Base-by-base conservation (phyloP, 345 rosid species). In the Psidium guajava region DNA sequence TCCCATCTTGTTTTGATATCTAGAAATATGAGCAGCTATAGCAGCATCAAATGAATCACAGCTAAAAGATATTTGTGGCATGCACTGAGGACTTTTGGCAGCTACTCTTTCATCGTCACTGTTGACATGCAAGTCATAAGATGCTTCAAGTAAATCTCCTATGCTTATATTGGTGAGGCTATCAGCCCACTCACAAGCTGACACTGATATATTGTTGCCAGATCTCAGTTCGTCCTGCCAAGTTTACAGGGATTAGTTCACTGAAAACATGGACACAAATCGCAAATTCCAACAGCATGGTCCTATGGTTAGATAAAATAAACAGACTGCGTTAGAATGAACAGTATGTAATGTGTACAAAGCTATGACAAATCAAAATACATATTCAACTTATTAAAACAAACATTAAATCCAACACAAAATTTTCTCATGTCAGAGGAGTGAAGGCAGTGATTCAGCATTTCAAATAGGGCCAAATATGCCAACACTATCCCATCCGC, bases 11-110 rank as follows among this genome's bases (percentile, higher is more conserved):
- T 91, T 91, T 88, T 96, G 98, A 84, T 94, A 95, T 88, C 89
- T 93, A 82, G 94, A 92, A 85, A 98, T 88, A 91, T 98, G 99
- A 85, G 98, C 99, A 88, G 99, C 99, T 86, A 97, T 94, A 82
- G 95, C 99, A 84, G 99, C 99, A 90, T 98, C 99, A 77, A 98
- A 98, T 82, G 99, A 98, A 90, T 98, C 99, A 25, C 97, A 96
- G 90, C 93, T 94, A 88, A 94, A 94, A 27, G 98, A 84, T 74
- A 90, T 88, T 85, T 92, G 96, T 83, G 92, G 93, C 82, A 90
- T 92, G 90, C 89, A 90, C 53, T 90, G 93, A 86, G 90, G 90
- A 81, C 89, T 91, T 84, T 89, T 93, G 42, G 88, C 36, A 55
- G 84, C 86, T n/a, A 91, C 88, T 64, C 87, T 84, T 83, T 91